Base-by-base conservation (phyloP, 139 green algal genomes). In the Gonium pectorale region DNA sequence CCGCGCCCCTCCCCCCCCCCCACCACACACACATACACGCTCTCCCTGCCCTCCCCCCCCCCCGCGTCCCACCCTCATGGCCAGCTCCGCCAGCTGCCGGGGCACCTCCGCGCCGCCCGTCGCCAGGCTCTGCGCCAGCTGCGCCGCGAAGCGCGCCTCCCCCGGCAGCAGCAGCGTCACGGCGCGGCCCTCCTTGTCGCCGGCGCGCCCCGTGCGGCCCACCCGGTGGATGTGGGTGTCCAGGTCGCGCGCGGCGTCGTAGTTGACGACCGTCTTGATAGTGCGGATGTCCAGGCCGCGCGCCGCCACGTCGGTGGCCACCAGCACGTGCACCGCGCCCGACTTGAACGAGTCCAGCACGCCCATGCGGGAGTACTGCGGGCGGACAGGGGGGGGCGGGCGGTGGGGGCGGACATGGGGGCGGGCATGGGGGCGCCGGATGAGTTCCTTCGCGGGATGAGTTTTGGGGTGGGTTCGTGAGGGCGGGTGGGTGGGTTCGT, bases 241-340 rank as follows among this genome's bases (percentile, higher is more conserved):
- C 7, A 97, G 92, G 86, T 98, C 94, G 68, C 90, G 91, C n/a
- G 95, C 88, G 0, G 88, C 81, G 70, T 99, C 96, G 54, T 92
- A 96, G 86, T 98, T 98, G 44, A 99, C 83, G 26, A 99, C 95
- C 22, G 89, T 97, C 72, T 96, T 96, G 78, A 99, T 92, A 51
- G 85, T 94, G 83, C 86, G 94, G 93, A 99, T 99, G 93, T 99
- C 97, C 60, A 99, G 92, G 1, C 97, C 97, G 17, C 97, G 90
- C 3, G 97, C 97, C 37, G 97, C 97, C 59, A 99, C 97, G 81
- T 99, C 97, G 3, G 97, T 99, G 27, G 97, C 97, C 46, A 99
- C 97, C 68, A 99, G 91, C 70, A 99, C 93, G 49, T 89, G 89
- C 41, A 97, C 98, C 77, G 96, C 92, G 80, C 95, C 95, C 40